Percentiles rank a stretch among this genome's conserved stretches.
These are phyloP conservation scores for Leccinum ochraceum DNA, from an alignment of 768 basidiomycete genomes.

Conservation along the genomic window DNA sequence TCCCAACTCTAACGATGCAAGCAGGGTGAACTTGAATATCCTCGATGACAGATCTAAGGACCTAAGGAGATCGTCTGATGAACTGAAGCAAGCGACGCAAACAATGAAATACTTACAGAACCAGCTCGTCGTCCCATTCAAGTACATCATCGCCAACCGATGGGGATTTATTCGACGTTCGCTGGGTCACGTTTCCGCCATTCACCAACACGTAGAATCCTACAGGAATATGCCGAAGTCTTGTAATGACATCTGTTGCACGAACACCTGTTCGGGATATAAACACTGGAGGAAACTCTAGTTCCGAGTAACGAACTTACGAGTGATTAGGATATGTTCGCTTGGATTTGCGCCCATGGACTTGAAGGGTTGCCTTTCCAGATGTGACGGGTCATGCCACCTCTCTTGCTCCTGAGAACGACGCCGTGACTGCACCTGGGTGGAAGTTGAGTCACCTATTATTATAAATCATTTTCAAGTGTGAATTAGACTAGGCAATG, in stretches of 20 bases:
- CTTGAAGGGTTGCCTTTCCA: neutral
- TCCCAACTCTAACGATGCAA: constrained; percentile 9
- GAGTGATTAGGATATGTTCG: neutral
- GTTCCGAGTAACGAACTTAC: neutral
- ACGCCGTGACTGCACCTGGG: neutral
- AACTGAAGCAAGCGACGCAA: neutral
- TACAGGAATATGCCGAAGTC: neutral
- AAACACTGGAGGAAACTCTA: neutral
- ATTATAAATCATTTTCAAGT: too few species aligned
- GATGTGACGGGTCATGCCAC: neutral
- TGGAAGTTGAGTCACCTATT: neutral
- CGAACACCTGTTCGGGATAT: neutral
- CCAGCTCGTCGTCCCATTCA: constrained; percentile 4
- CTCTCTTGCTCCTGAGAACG: neutral
- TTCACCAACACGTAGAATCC: neutral
- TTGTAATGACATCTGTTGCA: neutral
- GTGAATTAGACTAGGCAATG: neutral
- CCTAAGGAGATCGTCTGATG: neutral
- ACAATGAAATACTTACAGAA: neutral
- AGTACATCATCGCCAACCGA: neutral
- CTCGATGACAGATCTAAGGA: neutral
- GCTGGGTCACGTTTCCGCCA: neutral
- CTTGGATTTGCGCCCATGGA: neutral
- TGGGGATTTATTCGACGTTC: neutral
- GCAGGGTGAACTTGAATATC: neutral